Percentiles rank a stretch among this genome's conserved stretches.
Conservation (phyloP, 768 basidiomycete species). For the Phylloporus sp. region DNA sequence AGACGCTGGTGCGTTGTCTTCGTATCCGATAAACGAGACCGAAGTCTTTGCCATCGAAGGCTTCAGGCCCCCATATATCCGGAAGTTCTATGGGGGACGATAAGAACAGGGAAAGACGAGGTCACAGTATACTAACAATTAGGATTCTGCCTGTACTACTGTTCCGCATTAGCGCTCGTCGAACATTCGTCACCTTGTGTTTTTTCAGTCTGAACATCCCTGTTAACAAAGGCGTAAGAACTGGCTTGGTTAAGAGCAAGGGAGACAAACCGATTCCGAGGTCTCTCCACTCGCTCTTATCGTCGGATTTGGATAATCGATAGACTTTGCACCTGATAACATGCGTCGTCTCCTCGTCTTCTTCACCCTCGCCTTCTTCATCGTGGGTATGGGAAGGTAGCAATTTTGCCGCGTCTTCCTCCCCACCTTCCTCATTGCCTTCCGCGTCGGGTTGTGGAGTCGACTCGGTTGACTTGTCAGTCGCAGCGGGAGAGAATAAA, state of each 20-base stretch:
- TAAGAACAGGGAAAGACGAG: neutral
- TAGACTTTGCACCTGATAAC: slow-evolving; percentile 59
- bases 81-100: slow-evolving; percentile 60
- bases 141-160: slow-evolving; percentile 72
- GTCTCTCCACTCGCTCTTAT: slow-evolving; percentile 54
- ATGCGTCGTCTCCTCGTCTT: slow-evolving; percentile 68
- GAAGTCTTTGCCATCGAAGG: slow-evolving; percentile 49
- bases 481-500: slow-evolving; percentile 25
- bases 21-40: slow-evolving; percentile 69
- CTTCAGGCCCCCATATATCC: slow-evolving; percentile 55
- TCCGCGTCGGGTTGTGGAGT: slow-evolving; percentile 28
- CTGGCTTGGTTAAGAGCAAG: neutral
- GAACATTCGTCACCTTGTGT: slow-evolving; percentile 56
- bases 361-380: slow-evolving; percentile 76
- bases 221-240: slow-evolving; percentile 21
- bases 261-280: slow-evolving; percentile 58
- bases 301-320: slow-evolving; percentile 50
- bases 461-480: slow-evolving; percentile 29
- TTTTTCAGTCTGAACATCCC: slow-evolving; percentile 72
- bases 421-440: slow-evolving; percentile 24
- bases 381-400: slow-evolving; percentile 44
- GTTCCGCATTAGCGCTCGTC: slow-evolving; percentile 68
- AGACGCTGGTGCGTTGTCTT: slow-evolving; percentile 48
- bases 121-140: slow-evolving; percentile 48
- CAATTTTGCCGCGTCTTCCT: slow-evolving; percentile 26